Conservation (phyloP, 2,329 filamentous ascomycete species). For the Zalaria sp. region DNA sequence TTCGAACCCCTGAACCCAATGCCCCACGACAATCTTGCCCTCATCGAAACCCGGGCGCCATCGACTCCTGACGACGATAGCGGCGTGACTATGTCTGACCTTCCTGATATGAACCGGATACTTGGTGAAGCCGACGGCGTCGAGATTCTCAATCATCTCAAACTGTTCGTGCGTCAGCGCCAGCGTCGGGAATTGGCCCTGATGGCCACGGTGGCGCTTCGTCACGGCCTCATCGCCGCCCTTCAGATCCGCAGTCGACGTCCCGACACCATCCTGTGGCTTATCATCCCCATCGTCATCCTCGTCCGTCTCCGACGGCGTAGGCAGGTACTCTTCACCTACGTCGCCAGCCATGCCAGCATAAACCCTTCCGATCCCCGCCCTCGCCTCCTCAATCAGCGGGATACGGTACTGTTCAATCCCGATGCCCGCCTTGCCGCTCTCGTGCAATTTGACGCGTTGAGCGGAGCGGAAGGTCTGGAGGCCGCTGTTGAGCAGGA, state of each 20-base stretch:
- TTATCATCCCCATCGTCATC: neutral
- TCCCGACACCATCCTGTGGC: neutral
- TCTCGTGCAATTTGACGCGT: conserved; percentile 63
- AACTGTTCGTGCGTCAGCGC: conserved; percentile 73
- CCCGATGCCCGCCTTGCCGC: conserved; percentile 45
- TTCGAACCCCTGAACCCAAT: conserved; percentile 68
- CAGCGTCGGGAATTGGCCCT: conserved; percentile 44
- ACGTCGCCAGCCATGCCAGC: conserved; percentile 54
- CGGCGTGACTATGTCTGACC: conserved; percentile 69
- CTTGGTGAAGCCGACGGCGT: conserved; percentile 46
- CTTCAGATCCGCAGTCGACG: conserved; percentile 16
- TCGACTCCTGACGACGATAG: conserved; percentile 64
- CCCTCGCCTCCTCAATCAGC: conserved; percentile 59
- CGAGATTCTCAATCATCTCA: conserved; percentile 64
- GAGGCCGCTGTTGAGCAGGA: conserved; percentile 60
- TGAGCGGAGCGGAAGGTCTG: conserved; percentile 63
- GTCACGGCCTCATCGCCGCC: conserved; percentile 33
- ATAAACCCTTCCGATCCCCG: conserved; percentile 63
- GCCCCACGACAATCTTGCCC: conserved; percentile 61
- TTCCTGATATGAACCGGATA: conserved; percentile 62
- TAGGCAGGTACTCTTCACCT: conserved; percentile 52
- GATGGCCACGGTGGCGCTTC: neutral
- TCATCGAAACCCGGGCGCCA: conserved; percentile 57
- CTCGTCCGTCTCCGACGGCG: conserved; percentile 19
- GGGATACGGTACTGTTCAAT: conserved; percentile 62